Evolutionary conservation across 202 grass and related monocot species (phyloP), one percentile per base, ranked within the genome.

Genomic region (Zizania palustris): DNA sequence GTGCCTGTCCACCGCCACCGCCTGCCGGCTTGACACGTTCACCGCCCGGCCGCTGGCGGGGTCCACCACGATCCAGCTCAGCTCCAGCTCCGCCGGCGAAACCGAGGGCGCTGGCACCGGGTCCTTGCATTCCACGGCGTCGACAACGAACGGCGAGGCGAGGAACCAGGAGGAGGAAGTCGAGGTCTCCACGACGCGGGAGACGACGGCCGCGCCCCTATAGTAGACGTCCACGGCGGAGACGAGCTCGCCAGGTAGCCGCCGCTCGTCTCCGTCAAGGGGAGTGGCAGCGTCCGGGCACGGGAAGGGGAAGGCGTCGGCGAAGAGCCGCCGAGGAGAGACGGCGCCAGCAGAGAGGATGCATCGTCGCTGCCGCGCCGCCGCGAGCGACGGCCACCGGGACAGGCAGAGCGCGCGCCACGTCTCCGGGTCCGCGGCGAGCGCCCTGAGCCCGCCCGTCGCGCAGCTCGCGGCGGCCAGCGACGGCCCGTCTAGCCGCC

Each of bases 381-480:
- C 40, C 1, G 60, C 58, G 1, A 97, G 83, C 6, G 96, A 95
- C 11, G 89, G 85, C 89, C 91, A 98, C 0, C 51, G 83, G 35
- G 89, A 69, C 49, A 92, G 57, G 75, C 91, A 95, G 70, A 98
- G 89, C 51, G 88, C 83, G 41, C 83, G 77, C 96, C 96, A 98
- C 7, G 90, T 90, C 7, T 55, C 85, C 16, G 74, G 85, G 57
- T 95, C 82, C 0, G 83, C 69, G 81, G 87, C 85, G 42, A 98
- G 83, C n/a, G 81, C 72, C 0, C 87, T 78, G 74, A 98, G 83
- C 11, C 70, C 73, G 4, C 75, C 6, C 50, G 67, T 88, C 11
- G 85, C 74, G 75, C 91, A 98, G 82, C 91, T 85, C 3, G 82
- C 85, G 10, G 89, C 84, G 34, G 87, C n/a, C 28, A 98, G 74